Evolutionary conservation across 345 rosid species (phyloP).

Genomic region (Cardamine resedifolia): DNA sequence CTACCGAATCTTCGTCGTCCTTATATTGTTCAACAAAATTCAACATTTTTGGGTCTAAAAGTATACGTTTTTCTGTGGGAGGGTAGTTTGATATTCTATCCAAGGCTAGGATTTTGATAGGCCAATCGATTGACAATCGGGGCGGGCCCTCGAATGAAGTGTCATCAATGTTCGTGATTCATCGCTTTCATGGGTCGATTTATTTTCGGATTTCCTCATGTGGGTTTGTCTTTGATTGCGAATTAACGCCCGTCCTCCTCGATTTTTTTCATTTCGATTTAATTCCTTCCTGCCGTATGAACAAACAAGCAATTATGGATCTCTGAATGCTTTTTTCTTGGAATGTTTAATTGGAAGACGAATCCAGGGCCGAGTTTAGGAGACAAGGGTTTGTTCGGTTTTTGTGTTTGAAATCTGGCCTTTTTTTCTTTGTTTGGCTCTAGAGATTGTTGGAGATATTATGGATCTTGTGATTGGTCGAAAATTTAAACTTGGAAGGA

Average conservation of each 20-base stretch:
- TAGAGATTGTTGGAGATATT: conserved; percentile 17
- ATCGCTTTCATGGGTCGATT: conserved; percentile 13
- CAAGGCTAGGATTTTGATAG: background rate
- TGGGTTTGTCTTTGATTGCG: background rate
- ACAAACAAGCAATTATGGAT: background rate
- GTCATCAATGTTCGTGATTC: conserved; percentile 18
- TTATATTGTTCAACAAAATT: conserved; percentile 4
- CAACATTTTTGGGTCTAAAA: background rate
- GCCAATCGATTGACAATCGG: background rate
- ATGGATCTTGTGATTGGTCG: conserved; percentile 67
- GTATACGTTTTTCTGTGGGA: background rate
- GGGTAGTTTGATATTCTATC: background rate
- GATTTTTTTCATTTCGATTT: background rate
- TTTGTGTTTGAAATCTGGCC: conserved; percentile 10
- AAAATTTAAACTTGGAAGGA: conserved; percentile 71
- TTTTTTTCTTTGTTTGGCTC: background rate
- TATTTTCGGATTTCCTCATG: background rate
- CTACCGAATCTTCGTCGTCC: background rate
- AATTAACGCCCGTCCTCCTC: background rate
- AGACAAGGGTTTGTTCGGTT: conserved; percentile 2
- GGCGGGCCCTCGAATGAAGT: background rate
- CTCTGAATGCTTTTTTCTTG: background rate
- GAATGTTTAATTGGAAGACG: conserved; percentile 22
- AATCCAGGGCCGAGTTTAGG: conserved; percentile 18
- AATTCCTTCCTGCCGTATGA: background rate